Evolutionary conservation across 306 rosid species (phyloP).

Genomic region (Citrullus colocynthis): DNA sequence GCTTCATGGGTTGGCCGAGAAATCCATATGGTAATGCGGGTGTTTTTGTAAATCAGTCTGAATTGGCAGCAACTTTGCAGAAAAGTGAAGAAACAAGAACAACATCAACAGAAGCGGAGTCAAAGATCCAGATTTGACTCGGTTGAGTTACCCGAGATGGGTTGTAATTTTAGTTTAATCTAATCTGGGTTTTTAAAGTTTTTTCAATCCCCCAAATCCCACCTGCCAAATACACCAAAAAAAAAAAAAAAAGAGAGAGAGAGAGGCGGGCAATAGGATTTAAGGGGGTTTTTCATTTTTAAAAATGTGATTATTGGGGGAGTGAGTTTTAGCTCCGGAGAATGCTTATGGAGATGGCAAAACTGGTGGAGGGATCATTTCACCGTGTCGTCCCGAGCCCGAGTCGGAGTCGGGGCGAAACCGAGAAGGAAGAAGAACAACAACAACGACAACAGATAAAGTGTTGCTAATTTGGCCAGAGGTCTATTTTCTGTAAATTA

Average conservation of each 20-base stretch:
- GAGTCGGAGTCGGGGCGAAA: conserved; percentile 9
- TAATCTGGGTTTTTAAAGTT: not conserved
- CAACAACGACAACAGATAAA: not conserved
- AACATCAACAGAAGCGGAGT: not conserved
- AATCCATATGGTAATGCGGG: conserved; percentile 35
- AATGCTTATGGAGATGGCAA: conserved; percentile 67
- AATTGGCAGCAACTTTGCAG: conserved; percentile 1
- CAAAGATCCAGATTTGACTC: conserved; percentile 22
- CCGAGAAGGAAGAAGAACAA: not conserved
- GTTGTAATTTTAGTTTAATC: not conserved
- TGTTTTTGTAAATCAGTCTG: not conserved
- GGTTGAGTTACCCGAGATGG: conserved; percentile 1
- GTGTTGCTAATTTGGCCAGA: not conserved
- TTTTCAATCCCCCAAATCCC: not conserved
- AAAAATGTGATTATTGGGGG: not conserved
- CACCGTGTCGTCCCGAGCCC: conserved; percentile 82
- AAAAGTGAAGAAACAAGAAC: not conserved
- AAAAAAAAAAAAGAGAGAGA: too few species aligned
- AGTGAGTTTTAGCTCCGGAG: conserved; percentile 29
- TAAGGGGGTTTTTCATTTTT: not conserved
- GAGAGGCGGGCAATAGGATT: not conserved
- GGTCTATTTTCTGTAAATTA: not conserved
- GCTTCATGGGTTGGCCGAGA: conserved; percentile 48
- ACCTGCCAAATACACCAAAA: not conserved
- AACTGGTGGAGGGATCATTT: conserved; percentile 19